phyloP scores from a whole-genome alignment of 2,329 filamentous ascomycete genomes.

The Cercospora brassicicola region DNA sequence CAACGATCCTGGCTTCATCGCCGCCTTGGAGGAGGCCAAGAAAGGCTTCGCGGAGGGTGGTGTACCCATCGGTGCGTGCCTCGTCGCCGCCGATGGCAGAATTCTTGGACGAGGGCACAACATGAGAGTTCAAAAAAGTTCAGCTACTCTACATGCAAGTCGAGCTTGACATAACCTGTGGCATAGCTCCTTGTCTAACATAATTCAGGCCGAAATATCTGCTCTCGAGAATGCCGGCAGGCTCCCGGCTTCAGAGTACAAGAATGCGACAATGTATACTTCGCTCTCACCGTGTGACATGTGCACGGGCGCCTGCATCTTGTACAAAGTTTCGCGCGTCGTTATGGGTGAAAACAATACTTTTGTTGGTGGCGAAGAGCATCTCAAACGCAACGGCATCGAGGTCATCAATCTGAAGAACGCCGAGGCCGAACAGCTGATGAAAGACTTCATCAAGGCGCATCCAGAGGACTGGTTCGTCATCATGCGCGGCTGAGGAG shows the following conservation, averaged over 20 bases:
- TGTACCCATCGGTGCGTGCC: constrained; percentile 58
- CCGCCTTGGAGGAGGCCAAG: constrained; percentile 59
- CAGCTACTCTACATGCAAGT: constrained; percentile 68
- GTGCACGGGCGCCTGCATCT: constrained; percentile 75
- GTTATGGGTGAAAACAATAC: constrained; percentile 77
- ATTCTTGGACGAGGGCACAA: constrained; percentile 73
- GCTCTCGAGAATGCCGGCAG: constrained; percentile 73
- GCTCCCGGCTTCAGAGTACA: constrained; percentile 67
- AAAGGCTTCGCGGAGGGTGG: constrained; percentile 58
- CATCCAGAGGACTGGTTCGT: constrained; percentile 65
- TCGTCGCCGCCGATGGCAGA: constrained; percentile 68
- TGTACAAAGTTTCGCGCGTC: constrained; percentile 72
- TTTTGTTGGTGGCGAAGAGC: constrained; percentile 71
- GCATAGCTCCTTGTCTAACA: neutral
- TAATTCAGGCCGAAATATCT: constrained; percentile 67
- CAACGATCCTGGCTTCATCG: constrained; percentile 55
- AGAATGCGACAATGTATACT: constrained; percentile 78
- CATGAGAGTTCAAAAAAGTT: constrained; percentile 70
- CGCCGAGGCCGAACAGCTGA: constrained; percentile 64
- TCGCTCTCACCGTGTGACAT: constrained; percentile 78
- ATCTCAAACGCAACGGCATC: constrained; percentile 66
- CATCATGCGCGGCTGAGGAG: constrained; percentile 23
- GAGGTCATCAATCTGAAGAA: constrained; percentile 71
- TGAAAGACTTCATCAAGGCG: constrained; percentile 70
- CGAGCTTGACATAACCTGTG: neutral